Conservation (phyloP, 2,329 filamentous ascomycete species). For the Mycosphaerelloides madeirae region DNA sequence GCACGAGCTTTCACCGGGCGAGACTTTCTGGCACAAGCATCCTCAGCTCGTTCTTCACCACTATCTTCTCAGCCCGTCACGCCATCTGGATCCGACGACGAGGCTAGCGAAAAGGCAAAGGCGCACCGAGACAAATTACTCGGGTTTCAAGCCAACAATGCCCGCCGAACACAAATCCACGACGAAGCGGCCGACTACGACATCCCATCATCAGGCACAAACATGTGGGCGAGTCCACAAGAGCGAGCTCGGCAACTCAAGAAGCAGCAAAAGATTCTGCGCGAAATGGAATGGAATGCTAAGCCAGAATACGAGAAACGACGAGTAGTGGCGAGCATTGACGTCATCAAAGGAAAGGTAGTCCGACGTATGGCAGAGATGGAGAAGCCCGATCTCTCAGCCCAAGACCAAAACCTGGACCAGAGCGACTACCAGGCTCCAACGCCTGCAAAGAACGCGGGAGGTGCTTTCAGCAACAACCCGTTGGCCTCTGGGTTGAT, state of each 20-base stretch:
- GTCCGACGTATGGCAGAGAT: conserved; percentile 62
- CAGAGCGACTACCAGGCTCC: conserved; percentile 22
- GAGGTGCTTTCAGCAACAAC: conserved; percentile 64
- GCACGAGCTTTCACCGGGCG: conserved; percentile 34
- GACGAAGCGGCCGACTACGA: conserved; percentile 79
- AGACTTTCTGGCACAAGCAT: conserved; percentile 31
- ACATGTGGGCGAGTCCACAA: conserved; percentile 78
- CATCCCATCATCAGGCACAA: conserved; percentile 56
- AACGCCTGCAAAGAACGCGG: conserved; percentile 29
- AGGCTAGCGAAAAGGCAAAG: conserved; percentile 64
- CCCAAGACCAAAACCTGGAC: conserved; percentile 41
- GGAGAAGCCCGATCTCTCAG: conserved; percentile 52
- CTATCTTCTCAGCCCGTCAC: conserved; percentile 31
- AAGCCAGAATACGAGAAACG: conserved; percentile 85
- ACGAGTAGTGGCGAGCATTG: conserved; percentile 76
- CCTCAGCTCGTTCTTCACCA: conserved; percentile 33
- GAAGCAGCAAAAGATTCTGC: conserved; percentile 74
- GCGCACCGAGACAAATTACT: conserved; percentile 78
- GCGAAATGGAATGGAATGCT: conserved; percentile 83
- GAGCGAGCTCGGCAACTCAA: conserved; percentile 80
- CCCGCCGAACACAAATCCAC: conserved; percentile 73
- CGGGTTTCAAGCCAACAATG: conserved; percentile 79
- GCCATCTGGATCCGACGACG: conserved; percentile 33
- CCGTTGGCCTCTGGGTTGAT: conserved; percentile 63
- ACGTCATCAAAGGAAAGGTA: conserved; percentile 72